Evolutionary conservation across 257 asterid genomes (phyloP).

Genomic region (Nicotiana paniculata): DNA sequence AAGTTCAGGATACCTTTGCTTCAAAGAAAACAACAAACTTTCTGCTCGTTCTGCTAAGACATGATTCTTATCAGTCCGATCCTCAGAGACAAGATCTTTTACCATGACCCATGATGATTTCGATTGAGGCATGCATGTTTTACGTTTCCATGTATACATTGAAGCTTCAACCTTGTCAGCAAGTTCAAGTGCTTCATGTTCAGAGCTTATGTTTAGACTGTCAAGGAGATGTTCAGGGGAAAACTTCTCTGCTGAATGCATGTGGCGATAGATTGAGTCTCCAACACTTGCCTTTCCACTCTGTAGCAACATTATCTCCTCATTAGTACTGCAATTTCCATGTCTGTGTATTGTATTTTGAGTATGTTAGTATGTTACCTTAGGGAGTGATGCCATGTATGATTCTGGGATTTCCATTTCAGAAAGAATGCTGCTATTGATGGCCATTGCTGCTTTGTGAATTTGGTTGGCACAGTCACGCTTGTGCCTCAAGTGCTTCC

Average conservation of each 20-base stretch:
- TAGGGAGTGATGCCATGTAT: conserved; percentile 72
- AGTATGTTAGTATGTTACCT: conserved; percentile 26
- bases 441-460: conserved; percentile 90
- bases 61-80: conserved; percentile 65
- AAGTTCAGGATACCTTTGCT: conserved; percentile 78
- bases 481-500: conserved; percentile 53
- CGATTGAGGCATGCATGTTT: conserved; percentile 48
- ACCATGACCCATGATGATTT: conserved; percentile 86
- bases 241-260: conserved; percentile 54
- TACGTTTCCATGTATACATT: conserved; percentile 78
- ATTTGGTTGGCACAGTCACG: conserved; percentile 78
- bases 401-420: conserved; percentile 89
- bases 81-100: conserved; percentile 74
- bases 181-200: conserved; percentile 80
- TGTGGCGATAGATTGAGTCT: conserved; percentile 60
- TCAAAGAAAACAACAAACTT: conserved; percentile 60
- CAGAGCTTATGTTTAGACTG: conserved; percentile 52
- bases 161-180: conserved; percentile 88
- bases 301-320: conserved; percentile 24
- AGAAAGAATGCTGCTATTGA: conserved; percentile 61
- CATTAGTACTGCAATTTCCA: neutral
- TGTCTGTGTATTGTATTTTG: neutral
- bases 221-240: conserved; percentile 57
- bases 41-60: conserved; percentile 69
- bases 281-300: conserved; percentile 88